These are phyloP conservation scores for Salvia splendens DNA, from an alignment of 257 asterid species.

Conservation along the genomic window DNA sequence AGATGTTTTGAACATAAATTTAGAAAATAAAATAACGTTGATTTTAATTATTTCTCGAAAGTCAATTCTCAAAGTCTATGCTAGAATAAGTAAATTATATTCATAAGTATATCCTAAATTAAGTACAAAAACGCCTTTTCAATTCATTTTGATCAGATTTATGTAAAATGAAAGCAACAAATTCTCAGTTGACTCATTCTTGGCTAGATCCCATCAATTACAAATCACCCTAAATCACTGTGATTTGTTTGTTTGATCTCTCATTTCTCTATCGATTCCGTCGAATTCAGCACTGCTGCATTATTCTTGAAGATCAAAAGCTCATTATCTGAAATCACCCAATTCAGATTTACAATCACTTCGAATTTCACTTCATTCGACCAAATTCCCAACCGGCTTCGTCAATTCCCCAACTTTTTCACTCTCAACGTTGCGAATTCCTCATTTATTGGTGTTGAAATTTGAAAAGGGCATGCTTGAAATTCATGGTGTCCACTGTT, in stretches of 20 bases:
- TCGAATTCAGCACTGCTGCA: not conserved
- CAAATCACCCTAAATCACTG: slow-evolving; percentile 22
- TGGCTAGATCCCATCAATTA: slow-evolving; percentile 22
- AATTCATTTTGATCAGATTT: not conserved
- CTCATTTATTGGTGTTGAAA: not conserved
- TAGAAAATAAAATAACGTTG: no score
- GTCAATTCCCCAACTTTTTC: slow-evolving; percentile 21
- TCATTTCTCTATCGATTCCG: not conserved
- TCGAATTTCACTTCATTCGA: slow-evolving; percentile 17
- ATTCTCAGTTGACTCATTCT: slow-evolving; percentile 19
- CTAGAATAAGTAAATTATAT: no score
- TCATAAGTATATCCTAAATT: no score
- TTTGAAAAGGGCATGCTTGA: slow-evolving; percentile 12
- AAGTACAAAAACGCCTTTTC: not conserved
- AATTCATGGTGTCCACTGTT: slow-evolving; percentile 29
- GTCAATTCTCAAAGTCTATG: no score
- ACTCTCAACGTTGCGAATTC: slow-evolving; percentile 8
- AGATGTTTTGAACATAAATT: no score
- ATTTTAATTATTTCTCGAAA: no score
- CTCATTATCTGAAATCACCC: slow-evolving; percentile 10
- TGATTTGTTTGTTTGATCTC: slow-evolving; percentile 24
- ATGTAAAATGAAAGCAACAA: not conserved
- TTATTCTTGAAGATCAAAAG: slow-evolving; percentile 11
- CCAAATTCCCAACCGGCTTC: slow-evolving; percentile 29
- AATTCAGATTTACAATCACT: slow-evolving; percentile 17